phyloP scores from a whole-genome alignment of 2,329 filamentous ascomycete genomes.

The Colletotrichum truncatum region DNA sequence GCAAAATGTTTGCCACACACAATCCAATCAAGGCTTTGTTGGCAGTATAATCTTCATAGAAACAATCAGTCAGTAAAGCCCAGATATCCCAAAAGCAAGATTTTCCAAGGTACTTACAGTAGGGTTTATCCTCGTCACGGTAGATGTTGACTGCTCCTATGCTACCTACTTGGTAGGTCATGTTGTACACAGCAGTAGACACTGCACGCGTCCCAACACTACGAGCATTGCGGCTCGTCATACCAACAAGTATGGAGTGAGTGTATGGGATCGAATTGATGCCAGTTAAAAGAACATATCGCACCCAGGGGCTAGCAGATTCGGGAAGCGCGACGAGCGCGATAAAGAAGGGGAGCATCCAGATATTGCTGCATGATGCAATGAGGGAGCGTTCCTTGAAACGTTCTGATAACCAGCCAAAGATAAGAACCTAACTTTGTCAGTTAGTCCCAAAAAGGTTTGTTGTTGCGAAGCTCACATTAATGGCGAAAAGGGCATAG shows the following conservation, averaged over 20 bases:
- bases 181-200: slow-evolving; percentile 61
- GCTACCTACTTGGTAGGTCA: slow-evolving; percentile 53
- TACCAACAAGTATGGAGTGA: slow-evolving; percentile 57
- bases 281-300: slow-evolving; percentile 60
- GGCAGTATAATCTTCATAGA: not conserved
- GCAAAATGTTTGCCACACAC: slow-evolving; percentile 28
- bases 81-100: rapidly evolving
- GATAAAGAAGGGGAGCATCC: slow-evolving; percentile 62
- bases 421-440: slow-evolving; percentile 47
- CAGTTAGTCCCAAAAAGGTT: slow-evolving; percentile 46
- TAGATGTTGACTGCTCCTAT: slow-evolving; percentile 58
- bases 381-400: slow-evolving; percentile 58
- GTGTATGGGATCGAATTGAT: slow-evolving; percentile 66
- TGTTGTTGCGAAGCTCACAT: slow-evolving; percentile 60
- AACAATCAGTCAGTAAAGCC: not conserved
- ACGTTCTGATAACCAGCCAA: slow-evolving; percentile 50
- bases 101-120: not conserved
- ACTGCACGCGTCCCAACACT: slow-evolving; percentile 56
- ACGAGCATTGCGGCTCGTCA: slow-evolving; percentile 48
- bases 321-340: slow-evolving; percentile 52
- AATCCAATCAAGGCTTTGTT: not conserved
- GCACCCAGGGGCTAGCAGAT: slow-evolving; percentile 55
- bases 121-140: slow-evolving; percentile 58
- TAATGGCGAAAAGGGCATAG: not conserved
- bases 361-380: slow-evolving; percentile 57